Base-by-base conservation (phyloP, 2,329 filamentous ascomycete genomes). In the Sporothrix pseudoabietina region DNA sequence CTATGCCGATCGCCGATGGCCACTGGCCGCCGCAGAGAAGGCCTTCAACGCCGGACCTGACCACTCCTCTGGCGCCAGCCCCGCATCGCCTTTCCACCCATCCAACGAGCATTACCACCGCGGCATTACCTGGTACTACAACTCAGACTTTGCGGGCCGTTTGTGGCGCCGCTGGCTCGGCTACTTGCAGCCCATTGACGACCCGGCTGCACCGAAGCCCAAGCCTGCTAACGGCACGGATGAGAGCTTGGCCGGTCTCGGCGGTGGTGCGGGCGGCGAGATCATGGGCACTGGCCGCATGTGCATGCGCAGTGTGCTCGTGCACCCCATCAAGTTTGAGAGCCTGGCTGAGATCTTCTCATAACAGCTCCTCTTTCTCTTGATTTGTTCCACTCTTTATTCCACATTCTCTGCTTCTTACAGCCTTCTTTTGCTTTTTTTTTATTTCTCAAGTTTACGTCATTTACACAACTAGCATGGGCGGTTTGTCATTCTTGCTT, bases 121-220 rank as follows among this genome's bases (percentile, higher is more conserved):
- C 77, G 92, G 93, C 16, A 91, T 90, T 59, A 94, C 87, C 61
- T 97, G 92, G 92, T 97, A 95, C 81, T 97, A 94, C 81, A 92
- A 94, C 77, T 90, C 90, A 30, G 87, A 90, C 69, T 97, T 96
- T 78, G 90, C 92, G 0, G 87, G 90, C 4, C 87, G 91, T n/a
- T 79, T 97, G 76, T 97, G 93, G 88, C 86, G 91, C 69, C 85
- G 92, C 61, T 97, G 94, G 94, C 82, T 96, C 63, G 87, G 87
- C 0, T 89, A 87, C 76, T 82, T 85, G 19, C 86, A 88, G 78
- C 75, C 75, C 6, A 35, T 75, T n/a, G 74, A 77, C 47, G 76
- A 77, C 44, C 59, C 68, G 0, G 19, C 32, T 0, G 68, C 22
- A 26, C 68, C 74, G 6, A 76, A 73, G 72, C 41, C 61, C 16